A percentile compares a stretch with the other conserved stretches of the same genome.
Conservation (phyloP, 345 rosid species). For the Ceriops decandra region DNA sequence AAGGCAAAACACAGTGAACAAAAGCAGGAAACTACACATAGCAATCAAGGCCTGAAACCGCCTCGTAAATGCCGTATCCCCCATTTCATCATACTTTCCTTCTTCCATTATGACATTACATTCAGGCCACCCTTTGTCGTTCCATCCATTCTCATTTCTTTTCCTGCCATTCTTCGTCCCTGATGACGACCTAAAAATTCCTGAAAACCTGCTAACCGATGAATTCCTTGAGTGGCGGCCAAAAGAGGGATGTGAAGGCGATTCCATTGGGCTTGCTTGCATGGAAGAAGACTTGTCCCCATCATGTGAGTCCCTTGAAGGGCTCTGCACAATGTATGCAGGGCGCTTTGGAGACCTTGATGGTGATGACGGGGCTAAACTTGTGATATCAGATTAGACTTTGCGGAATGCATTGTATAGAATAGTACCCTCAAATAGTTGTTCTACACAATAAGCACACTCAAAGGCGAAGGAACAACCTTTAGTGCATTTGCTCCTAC, state of each 20-base stretch:
- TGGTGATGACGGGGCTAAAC: conserved; percentile 74
- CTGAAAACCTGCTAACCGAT: conserved; percentile 76
- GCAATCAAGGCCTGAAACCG: conserved; percentile 60
- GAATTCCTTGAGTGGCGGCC: conserved; percentile 90
- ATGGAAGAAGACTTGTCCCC: conserved; percentile 73
- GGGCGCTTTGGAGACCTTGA: conserved; percentile 76
- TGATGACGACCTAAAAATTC: conserved; percentile 70
- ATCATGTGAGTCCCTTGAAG: conserved; percentile 88
- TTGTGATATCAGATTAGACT: conserved; percentile 71
- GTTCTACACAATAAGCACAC: not conserved
- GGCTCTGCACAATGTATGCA: conserved; percentile 73
- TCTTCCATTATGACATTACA: conserved; percentile 68
- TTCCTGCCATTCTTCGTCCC: conserved; percentile 52
- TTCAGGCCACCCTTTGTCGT: conserved; percentile 81
- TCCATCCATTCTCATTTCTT: conserved; percentile 34
- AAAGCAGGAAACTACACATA: conserved; percentile 40
- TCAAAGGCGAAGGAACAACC: not conserved
- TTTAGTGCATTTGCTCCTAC: not conserved
- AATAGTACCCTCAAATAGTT: not conserved
- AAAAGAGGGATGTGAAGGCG: conserved; percentile 74
- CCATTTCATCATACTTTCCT: conserved; percentile 61
- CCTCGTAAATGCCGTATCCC: conserved; percentile 50
- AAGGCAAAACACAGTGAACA: conserved; percentile 63
- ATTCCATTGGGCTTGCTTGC: conserved; percentile 78
- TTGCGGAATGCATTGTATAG: conserved; percentile 49